Base-by-base conservation (phyloP, 2,329 filamentous ascomycete genomes). In the Penicillium hordei region DNA sequence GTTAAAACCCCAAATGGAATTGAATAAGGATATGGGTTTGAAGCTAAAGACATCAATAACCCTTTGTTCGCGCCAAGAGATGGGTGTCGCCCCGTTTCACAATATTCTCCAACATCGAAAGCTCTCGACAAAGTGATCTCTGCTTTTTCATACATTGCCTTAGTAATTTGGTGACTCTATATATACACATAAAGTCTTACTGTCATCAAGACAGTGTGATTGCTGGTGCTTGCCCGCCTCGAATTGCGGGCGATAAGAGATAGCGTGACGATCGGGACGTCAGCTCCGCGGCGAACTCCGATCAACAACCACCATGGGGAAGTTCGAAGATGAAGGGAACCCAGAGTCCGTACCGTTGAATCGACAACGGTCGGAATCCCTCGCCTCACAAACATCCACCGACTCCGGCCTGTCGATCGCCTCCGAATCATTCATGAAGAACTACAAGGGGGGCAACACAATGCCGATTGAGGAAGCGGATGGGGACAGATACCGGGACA, bases 341-440 rank as follows among this genome's bases (percentile, higher is more conserved):
- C 45, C 65, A 10, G 69, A 73, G 49, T 66, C 66, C 40, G 64
- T 70, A 19, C 69, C 69, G 19, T 65, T 72, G 49, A 66, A 60
- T 39, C 65, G 65, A 21, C 61, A 59, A 39, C 62, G 70, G 31
- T 68, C 67, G 38, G 58, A 57, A 43, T 72, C 70, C 9, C 50
- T 60, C 29, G 50, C 58, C 21, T 74, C 73, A 34, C 62, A 69
- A 31, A 61, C 64, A 36, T 70, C 72, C 48, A 68, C 68, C 52
- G 73, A 75, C 48, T 75, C 73, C 13, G 67, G 65, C 36, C 55
- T 75, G 19, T 75, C 73, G 50, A 66, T 72, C 48, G 70, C 70
- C 36, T 70, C 72, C 40, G 58, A 61, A 36, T 51, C 66, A 12
- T 70, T 70, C 51, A 62, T 68, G 55, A 68, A 70, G 36, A 67